Conservation (phyloP, 768 basidiomycete species). For the Phaffia tasmanica region DNA sequence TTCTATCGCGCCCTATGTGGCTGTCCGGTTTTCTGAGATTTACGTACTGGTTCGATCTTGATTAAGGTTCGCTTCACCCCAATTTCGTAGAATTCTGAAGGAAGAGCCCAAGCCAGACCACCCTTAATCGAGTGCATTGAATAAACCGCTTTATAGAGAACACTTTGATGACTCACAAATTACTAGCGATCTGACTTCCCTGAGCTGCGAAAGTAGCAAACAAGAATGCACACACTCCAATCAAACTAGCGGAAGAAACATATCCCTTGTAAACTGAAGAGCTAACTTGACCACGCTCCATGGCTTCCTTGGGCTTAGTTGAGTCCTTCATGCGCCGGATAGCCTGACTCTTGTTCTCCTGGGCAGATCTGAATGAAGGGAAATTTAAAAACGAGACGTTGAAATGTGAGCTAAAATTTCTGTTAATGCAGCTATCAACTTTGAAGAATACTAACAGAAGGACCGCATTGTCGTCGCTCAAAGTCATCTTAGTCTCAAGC, state of each 20-base stretch:
- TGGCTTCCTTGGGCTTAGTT: slow-evolving; percentile 46
- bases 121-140: slow-evolving; percentile 9
- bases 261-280: slow-evolving; percentile 63
- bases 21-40: too few relatives aligned
- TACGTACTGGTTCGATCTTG: slow-evolving; percentile 51
- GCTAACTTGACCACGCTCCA: slow-evolving; percentile 71
- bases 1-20: slow-evolving; percentile 14
- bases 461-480: slow-evolving; percentile 1
- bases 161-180: slow-evolving; percentile 17
- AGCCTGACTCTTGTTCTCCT: slow-evolving; percentile 36
- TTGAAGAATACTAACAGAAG: slow-evolving; percentile 6
- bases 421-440: background rate
- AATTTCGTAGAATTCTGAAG: slow-evolving; percentile 51
- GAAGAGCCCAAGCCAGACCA: background rate
- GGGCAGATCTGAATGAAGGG: slow-evolving; percentile 27
- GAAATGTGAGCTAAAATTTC: background rate
- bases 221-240: slow-evolving; percentile 56
- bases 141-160: background rate
- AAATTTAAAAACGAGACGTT: background rate
- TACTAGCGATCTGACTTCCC: slow-evolving; percentile 45
- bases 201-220: slow-evolving; percentile 50
- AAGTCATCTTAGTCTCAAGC: slow-evolving; percentile 25
- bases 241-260: slow-evolving; percentile 62
- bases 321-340: slow-evolving; percentile 37
- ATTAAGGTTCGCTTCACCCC: slow-evolving; percentile 67